These are phyloP conservation scores for Psidium guajava DNA, from an alignment of 345 rosid genomes.

Conservation along the genomic window DNA sequence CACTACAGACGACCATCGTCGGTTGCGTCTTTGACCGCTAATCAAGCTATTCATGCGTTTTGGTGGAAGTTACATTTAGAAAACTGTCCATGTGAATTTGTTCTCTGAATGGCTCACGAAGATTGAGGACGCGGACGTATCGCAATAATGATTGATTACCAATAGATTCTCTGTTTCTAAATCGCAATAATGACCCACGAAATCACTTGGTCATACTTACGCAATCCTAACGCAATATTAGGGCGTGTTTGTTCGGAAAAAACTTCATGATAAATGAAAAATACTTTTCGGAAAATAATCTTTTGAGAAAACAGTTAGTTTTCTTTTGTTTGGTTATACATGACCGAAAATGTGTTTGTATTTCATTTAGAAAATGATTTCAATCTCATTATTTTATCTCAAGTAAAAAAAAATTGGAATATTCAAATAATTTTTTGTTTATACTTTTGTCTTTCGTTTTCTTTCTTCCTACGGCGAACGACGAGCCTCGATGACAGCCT, in stretches of 20 bases:
- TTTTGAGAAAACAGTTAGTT: no score
- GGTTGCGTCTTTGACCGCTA: background rate
- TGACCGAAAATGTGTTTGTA: background rate
- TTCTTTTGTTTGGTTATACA: no score
- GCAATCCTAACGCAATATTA: no score
- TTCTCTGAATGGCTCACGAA: background rate
- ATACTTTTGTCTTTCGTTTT: no score
- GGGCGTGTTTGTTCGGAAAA: no score
- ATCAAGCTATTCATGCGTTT: background rate
- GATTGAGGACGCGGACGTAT: background rate
- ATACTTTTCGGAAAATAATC: no score
- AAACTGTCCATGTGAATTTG: background rate
- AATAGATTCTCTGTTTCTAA: background rate
- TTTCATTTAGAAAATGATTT: no score
- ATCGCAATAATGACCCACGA: background rate
- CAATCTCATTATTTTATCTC: no score
- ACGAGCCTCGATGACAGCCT: rapidly evolving
- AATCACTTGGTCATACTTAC: no score
- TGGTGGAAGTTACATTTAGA: background rate
- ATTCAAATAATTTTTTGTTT: no score
- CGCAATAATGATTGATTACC: background rate
- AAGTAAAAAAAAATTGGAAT: no score
- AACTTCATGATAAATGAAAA: no score
- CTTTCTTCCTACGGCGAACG: background rate
- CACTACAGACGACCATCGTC: background rate